These are phyloP conservation scores for Colletotrichum simmondsii DNA, from an alignment of 2,329 filamentous ascomycete species.

Conservation along the genomic window DNA sequence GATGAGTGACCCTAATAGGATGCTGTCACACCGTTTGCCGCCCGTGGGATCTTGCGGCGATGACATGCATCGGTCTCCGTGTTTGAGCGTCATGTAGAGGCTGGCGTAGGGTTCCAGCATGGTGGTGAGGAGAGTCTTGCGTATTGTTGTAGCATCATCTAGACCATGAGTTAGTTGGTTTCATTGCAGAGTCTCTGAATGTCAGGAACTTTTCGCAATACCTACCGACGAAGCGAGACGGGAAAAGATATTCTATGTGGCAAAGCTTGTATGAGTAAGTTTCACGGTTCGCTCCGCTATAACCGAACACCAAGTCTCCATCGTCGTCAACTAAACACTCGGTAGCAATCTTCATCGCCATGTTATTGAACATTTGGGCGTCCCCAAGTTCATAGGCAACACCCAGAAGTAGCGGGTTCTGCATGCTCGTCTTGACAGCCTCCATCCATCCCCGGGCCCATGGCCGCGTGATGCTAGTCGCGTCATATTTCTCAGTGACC, in stretches of 20 bases:
- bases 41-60: conserved; percentile 1
- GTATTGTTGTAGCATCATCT: background rate
- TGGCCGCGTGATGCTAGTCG: conserved; percentile 38
- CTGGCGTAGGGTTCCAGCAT: conserved; percentile 12
- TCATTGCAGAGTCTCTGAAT: too few relatives aligned
- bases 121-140: conserved; percentile 2
- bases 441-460: conserved; percentile 40
- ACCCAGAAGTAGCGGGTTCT: conserved; percentile 40
- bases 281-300: background rate
- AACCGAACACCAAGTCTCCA: conserved; percentile 21
- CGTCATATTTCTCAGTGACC: conserved; percentile 45
- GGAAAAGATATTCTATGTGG: conserved; percentile 13
- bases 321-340: conserved; percentile 32
- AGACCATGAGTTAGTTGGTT: background rate
- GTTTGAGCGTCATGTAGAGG: conserved; percentile 5
- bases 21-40: conserved; percentile 23
- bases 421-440: conserved; percentile 21
- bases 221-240: conserved; percentile 3
- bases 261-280: conserved; percentile 12
- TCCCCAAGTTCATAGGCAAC: conserved; percentile 46
- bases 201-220: background rate
- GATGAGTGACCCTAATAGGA: conserved; percentile 27
- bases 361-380: conserved; percentile 36
- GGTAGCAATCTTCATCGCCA: conserved; percentile 38
- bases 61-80: conserved; percentile 16